Base-by-base conservation (phyloP, 352 stramenopile genomes). In the Phytophthora sp. region DNA sequence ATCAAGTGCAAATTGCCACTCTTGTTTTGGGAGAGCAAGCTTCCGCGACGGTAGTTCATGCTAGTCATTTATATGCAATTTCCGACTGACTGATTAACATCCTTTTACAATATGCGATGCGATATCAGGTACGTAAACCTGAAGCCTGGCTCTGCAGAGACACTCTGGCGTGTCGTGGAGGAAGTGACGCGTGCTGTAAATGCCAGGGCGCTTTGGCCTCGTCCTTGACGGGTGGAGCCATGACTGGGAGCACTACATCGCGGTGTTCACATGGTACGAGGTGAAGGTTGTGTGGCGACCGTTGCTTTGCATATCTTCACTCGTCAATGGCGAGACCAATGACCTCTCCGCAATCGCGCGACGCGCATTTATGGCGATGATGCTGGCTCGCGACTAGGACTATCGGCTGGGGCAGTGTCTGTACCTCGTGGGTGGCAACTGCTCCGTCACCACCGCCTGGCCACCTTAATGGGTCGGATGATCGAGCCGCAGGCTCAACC, bases 1-100 rank as follows among this genome's bases (percentile, higher is more conserved):
- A n/a, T n/a, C n/a, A n/a, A n/a, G n/a, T 46, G 29, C 57, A 66
- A 59, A 29, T 26, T 59, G 4, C 30, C 50, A 2, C 33, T 68
- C n/a, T n/a, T n/a, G n/a, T n/a, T n/a, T n/a, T n/a, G n/a, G 2
- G 26, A 61, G 18, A 62, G 18, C 60, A 52, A 68, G 24, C 8
- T 52, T 1, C 24, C 51, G 7, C 23, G 51, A 38, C 47, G 57
- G 45, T 58, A n/a, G 45, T 12, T n/a, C n/a, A n/a, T n/a, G n/a
- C n/a, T n/a, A n/a, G n/a, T 51, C 20, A 21, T 20, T 24, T 20
- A 24, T n/a, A n/a, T 31, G 18, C 4, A 42, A 33, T 64, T 18
- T 46, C 26, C 27, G 15, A 35, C n/a, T 26, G n/a, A n/a, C n/a
- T n/a, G 7, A 53, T 29, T 53, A 23, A 62, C 30, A n/a, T n/a